Evolutionary conservation across 768 basidiomycete genomes (phyloP), one percentile per base, ranked within the genome.

Genomic region (Lanmaoa rubissima): DNA sequence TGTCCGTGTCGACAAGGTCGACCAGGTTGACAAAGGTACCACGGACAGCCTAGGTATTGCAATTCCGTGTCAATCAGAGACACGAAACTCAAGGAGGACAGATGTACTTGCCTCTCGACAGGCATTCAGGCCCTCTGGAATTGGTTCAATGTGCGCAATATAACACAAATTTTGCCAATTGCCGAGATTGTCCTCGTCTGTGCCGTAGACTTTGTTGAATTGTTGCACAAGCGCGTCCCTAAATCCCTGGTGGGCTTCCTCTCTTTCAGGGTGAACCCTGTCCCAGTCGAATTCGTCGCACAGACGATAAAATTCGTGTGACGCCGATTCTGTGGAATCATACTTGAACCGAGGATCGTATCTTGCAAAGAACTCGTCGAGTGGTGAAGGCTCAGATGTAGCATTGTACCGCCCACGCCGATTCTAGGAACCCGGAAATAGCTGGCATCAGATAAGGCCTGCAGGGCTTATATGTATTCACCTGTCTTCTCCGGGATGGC

Each of bases 141-240:
- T 14, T 0, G 61, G 61, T 0, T 54, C 24, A 1, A 66, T 26
- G n/a, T 35, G 43, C 6, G 57, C 47, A 12, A 57, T 35, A 2
- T 21, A 4, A 10, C 64, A 65, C 0, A 65, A 12, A 0, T 50
- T 57, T 10, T 65, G 61, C 64, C 64, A 66, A 0, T 40, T 17
- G 0, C 2, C 44, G 8, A 66, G 50, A 0, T 48, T 6, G 1
- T 49, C 14, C 2, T 47, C 55, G 12, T 65, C 48, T 0, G 55
- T 63, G 0, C 64, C 64, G 4, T 63, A 65, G 2, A 66, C 43
- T 1, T 36, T 2, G 12, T 65, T 63, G 39, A 65, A 66, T 3
- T 65, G 61, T 0, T 35, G 5, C 0, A 65, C 64, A 6, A 66
- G 51, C 0, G 57, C 53, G 3, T 66, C 45, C 3, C 57, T 66